Base-by-base conservation (phyloP, 352 stramenopile species). In the Pythium phragmiticola region DNA sequence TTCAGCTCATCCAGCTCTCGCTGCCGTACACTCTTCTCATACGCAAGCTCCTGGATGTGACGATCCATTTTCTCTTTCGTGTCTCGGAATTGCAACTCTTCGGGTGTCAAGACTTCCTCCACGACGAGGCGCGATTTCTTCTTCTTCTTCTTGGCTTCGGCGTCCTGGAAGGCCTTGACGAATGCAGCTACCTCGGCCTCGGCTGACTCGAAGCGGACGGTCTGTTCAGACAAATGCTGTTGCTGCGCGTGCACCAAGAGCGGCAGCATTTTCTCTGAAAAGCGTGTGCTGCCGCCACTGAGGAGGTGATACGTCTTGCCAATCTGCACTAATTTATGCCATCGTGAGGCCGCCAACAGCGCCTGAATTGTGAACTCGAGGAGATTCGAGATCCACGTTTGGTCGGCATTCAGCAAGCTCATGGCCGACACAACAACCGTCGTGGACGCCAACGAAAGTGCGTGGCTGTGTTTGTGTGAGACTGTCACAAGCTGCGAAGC, bases 101-200 rank as follows among this genome's bases (percentile, higher is more conserved):
- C 83, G 0, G 76, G 72, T 0, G 81, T 85, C 9, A 89, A 49
- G 2, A 87, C 57, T 39, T 92, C 77, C 57, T 89, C 81, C 0
- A 92, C 78, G 2, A 94, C 83, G 0, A 94, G 67, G 2, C 82
- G 75, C 0, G 83, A 90, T 48, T 89, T 91, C 49, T 92, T 94
- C 67, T 94, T 94, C 49, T 94, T 94, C 63, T 87, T 88, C 60
- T 88, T 92, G 2, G 77, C 70, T 63, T 90, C 75, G 23, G 72
- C 63, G 36, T 89, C 85, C 2, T 80, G 65, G 45, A 90, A 90
- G 4, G 57, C 65, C n/a, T 65, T 71, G 33, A 88, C 47, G 46
- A 75, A 89, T 7, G 59, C 39, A 1, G 9, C 64, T 6, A 88
- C 19, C 2, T 86, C 65, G 0, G 55, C 23, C 51, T 84, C 60